Base-by-base conservation (phyloP, 1,284 basidiomycete species). In the Phylloboletellus chloephorus region DNA sequence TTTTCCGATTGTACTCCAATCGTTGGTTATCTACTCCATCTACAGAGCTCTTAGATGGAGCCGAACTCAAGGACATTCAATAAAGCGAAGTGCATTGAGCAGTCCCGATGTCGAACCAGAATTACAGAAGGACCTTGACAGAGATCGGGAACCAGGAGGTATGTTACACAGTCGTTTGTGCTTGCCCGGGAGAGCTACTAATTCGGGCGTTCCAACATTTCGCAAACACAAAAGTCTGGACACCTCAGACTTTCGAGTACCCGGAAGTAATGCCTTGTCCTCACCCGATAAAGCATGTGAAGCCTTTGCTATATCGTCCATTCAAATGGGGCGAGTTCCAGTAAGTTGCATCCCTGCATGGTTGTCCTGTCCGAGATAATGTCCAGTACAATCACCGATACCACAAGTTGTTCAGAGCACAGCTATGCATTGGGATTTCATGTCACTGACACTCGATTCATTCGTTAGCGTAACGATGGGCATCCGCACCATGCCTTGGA, bases 291-390 rank as follows among this genome's bases (percentile, higher is more conserved):
- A 52, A 51, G 16, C 66, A 71, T 13, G 62, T 75, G 25, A 73
- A 71, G 49, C 78, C 78, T 3, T 71, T 79, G 6, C 74, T 76
- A 5, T 82, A 84, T 51, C 69, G 81, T 19, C 79, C 82, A 1
- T 83, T 82, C 58, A 68, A 67, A 48, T 76, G 73, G 72, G 78
- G 78, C n/a, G 67, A 74, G 26, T 80, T 82, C 56, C 73, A 80
- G 79, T 82, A 32, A 55, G 78, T 67, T 10, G 17, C 32, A 15
- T 15, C 12, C 9, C 19, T 22, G 12, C 38, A 15, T n/a, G 13
- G 4, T 21, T 13, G 7, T 42, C 28, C 21, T 23, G 2, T 33
- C 3, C 19, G 3, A 23, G 9, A 7, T 37, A 20, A 13, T 23
- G 15, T 13, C 10, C 15, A n/a, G 19, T 13, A 13, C 15, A 17